Percentiles rank a stretch among this genome's conserved stretches.
Evolutionary conservation across 2,329 filamentous ascomycete species (phyloP).

Genomic region (Ophiostoma pallidulum): DNA sequence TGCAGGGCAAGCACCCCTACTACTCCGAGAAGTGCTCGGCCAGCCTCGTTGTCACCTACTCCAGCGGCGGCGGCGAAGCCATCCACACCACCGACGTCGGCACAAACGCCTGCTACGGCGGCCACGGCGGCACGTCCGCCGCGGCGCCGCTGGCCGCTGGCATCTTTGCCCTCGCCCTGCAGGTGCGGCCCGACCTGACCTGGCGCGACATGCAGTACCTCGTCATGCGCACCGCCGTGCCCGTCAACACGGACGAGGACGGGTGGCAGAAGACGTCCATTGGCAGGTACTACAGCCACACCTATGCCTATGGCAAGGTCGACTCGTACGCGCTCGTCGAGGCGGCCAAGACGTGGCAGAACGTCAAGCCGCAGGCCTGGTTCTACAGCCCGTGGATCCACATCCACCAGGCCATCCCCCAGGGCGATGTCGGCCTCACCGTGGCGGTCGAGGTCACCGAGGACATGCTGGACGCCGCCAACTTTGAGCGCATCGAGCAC

Average conservation of each 20-base stretch:
- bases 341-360: slow-evolving; percentile 71
- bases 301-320: slow-evolving; percentile 91
- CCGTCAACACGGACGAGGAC: slow-evolving; percentile 59
- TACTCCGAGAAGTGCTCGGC: slow-evolving; percentile 97
- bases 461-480: slow-evolving; percentile 71
- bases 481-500: slow-evolving; percentile 81
- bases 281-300: slow-evolving; percentile 84
- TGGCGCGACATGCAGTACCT: slow-evolving; percentile 96
- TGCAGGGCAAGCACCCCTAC: slow-evolving; percentile 79
- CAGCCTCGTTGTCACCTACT: slow-evolving; percentile 92
- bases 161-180: slow-evolving; percentile 79
- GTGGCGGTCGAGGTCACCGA: slow-evolving; percentile 74
- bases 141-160: slow-evolving; percentile 89
- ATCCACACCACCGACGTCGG: slow-evolving; percentile 95
- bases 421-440: slow-evolving; percentile 70
- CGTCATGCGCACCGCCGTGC: slow-evolving; percentile 72
- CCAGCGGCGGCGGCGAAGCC: slow-evolving; percentile 75
- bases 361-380: slow-evolving; percentile 94
- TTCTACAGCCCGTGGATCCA: slow-evolving; percentile 89
- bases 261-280: slow-evolving; percentile 76
- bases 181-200: slow-evolving; percentile 73
- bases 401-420: slow-evolving; percentile 74
- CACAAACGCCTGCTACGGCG: slow-evolving; percentile 62
- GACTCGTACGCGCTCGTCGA: slow-evolving; percentile 82
- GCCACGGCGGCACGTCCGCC: slow-evolving; percentile 92